A percentile compares a stretch with the other conserved stretches of the same genome.
Evolutionary conservation across 2,329 filamentous ascomycete genomes (phyloP).

Genomic region (Alternaria incomplexa): DNA sequence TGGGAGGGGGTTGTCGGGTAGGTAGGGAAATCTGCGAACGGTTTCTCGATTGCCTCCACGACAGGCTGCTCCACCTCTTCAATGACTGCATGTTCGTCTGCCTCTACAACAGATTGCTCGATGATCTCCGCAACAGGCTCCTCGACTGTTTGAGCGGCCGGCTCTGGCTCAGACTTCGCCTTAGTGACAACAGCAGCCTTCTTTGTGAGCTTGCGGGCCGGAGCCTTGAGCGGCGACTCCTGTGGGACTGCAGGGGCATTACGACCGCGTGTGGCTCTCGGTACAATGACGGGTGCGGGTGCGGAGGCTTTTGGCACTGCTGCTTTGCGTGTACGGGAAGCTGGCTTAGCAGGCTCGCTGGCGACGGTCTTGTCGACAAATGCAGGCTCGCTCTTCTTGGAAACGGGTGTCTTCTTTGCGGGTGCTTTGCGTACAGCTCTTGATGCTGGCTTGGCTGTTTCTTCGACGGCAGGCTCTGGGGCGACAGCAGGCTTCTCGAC

Average conservation of each 20-base stretch:
- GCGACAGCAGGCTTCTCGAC: constrained; percentile 9
- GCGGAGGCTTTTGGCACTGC: constrained; percentile 15
- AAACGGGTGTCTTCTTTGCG: constrained; percentile 19
- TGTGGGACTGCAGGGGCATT: constrained; percentile 20
- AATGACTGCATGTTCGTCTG: not conserved
- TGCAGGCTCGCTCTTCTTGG: constrained; percentile 15
- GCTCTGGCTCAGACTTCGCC: constrained; percentile 18
- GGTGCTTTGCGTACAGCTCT: constrained; percentile 27
- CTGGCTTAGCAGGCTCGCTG: constrained; percentile 23
- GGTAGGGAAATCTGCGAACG: constrained; percentile 25
- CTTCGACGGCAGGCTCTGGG: constrained; percentile 15
- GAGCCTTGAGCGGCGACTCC: constrained; percentile 36
- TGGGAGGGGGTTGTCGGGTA: constrained; percentile 20
- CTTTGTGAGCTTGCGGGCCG: constrained; percentile 34
- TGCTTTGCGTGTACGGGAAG: constrained; percentile 28
- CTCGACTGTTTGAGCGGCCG: constrained; percentile 9
- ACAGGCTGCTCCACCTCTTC: not conserved
- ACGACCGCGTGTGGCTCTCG: constrained; percentile 30
- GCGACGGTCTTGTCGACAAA: constrained; percentile 10
- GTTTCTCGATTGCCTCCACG: constrained; percentile 17
- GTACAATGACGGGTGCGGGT: constrained; percentile 16
- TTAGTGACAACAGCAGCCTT: constrained; percentile 19
- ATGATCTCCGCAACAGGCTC: not conserved
- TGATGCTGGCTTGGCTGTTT: constrained; percentile 20
- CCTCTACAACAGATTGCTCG: not conserved